Percentiles rank a stretch among this genome's conserved stretches.
Conservation (phyloP, 2,329 filamentous ascomycete species). For the Zymoseptoria tritici region DNA sequence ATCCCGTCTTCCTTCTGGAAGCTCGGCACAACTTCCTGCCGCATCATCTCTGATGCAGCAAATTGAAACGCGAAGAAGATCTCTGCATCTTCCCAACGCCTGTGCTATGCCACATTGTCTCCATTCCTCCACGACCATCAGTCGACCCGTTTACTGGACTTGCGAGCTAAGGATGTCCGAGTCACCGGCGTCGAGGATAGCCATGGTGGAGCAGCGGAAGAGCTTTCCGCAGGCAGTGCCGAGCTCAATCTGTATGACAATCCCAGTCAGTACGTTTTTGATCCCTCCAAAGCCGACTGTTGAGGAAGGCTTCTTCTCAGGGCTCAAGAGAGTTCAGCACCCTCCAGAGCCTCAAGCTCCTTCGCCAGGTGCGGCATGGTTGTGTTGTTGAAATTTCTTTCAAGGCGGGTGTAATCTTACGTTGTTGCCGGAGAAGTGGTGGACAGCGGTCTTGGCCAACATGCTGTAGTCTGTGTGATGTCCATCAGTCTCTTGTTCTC, state of each 20-base stretch:
- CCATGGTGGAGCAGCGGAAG: slow-evolving; percentile 96
- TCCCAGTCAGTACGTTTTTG: slow-evolving; percentile 42
- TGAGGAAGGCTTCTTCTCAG: slow-evolving; percentile 73
- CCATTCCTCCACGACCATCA: slow-evolving; percentile 5
- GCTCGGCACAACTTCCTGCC: not conserved
- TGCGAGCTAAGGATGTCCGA: slow-evolving; percentile 89
- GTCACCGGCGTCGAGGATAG: slow-evolving; percentile 90
- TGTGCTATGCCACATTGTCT: not conserved
- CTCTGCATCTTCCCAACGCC: slow-evolving; percentile 1
- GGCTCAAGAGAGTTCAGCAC: slow-evolving; percentile 45
- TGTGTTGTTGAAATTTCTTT: slow-evolving; percentile 2
- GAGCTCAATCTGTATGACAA: slow-evolving; percentile 73
- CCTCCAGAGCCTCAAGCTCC: slow-evolving; percentile 32
- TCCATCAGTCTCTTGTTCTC: slow-evolving; percentile 10
- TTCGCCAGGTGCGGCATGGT: slow-evolving; percentile 27
- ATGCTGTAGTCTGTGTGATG: slow-evolving; percentile 61
- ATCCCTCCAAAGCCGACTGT: slow-evolving; percentile 73
- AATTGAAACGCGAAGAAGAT: not conserved
- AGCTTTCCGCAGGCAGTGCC: slow-evolving; percentile 98
- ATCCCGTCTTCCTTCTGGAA: no score
- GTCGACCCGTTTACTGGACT: slow-evolving; percentile 31
- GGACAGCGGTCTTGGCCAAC: slow-evolving; percentile 87
- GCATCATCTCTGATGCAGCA: not conserved
- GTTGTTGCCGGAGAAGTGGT: slow-evolving; percentile 98
- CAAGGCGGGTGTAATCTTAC: slow-evolving; percentile 55